Conservation (phyloP, 2,329 filamentous ascomycete genomes). For the Lasiodiplodia theobromae region DNA sequence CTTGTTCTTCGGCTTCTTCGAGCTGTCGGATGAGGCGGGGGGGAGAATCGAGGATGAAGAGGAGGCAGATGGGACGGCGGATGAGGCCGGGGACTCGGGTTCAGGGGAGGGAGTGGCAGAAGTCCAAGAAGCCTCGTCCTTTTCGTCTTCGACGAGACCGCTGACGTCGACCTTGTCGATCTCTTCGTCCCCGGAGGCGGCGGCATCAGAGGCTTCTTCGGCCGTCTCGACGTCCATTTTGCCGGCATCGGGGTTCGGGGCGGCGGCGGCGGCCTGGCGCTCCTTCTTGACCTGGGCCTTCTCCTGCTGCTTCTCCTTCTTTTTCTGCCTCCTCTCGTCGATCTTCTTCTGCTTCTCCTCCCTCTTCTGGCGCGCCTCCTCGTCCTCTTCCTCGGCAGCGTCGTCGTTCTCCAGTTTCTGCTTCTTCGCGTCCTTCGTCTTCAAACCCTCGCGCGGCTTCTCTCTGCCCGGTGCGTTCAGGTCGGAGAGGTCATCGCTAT, state of each 20-base stretch:
- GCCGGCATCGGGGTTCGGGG: constrained; percentile 34
- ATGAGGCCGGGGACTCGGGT: constrained; percentile 49
- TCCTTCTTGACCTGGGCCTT: constrained; percentile 40
- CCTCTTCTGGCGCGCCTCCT: constrained; percentile 53
- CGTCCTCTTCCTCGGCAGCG: constrained; percentile 32
- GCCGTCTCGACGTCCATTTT: constrained; percentile 40
- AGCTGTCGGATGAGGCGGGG: constrained; percentile 34
- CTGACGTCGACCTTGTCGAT: constrained; percentile 46
- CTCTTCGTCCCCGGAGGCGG: constrained; percentile 38
- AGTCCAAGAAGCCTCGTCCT: constrained; percentile 38
- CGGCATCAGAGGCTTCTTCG: constrained; percentile 39
- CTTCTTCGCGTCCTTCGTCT: constrained; percentile 49
- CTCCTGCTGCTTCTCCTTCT: constrained; percentile 44
- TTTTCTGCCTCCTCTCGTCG: constrained; percentile 46
- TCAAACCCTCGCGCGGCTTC: constrained; percentile 49
- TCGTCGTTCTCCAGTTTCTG: constrained; percentile 44
- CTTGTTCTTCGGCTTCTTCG: constrained; percentile 41
- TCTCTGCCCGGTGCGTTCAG: constrained; percentile 45
- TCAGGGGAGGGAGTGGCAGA: constrained; percentile 46
- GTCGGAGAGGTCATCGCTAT: constrained; percentile 42
- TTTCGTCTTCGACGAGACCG: constrained; percentile 42
- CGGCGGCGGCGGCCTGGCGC: constrained; percentile 34
- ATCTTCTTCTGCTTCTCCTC: constrained; percentile 56
- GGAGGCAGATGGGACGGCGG: constrained; percentile 52
- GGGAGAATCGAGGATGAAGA: constrained; percentile 56